Percentiles rank a stretch among this genome's conserved stretches.
These are phyloP conservation scores for Globisporangium solare DNA, from an alignment of 352 stramenopile genomes.

Conservation along the genomic window DNA sequence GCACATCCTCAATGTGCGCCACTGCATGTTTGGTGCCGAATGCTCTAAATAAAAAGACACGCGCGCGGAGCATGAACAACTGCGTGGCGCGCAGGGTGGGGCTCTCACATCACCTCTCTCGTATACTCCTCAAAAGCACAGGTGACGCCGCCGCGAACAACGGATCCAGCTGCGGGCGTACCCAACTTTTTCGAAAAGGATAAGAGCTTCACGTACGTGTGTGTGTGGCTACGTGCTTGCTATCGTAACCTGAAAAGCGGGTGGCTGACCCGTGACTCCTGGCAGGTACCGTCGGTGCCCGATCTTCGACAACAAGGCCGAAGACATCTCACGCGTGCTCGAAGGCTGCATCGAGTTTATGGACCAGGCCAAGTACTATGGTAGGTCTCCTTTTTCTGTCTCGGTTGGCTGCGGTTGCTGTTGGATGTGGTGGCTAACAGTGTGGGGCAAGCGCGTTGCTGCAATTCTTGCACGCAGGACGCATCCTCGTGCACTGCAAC, in stretches of 20 bases:
- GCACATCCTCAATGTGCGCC: constrained; percentile 75
- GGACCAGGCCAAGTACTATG: constrained; percentile 89
- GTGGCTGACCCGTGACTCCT: too few relatives aligned
- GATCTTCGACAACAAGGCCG: constrained; percentile 89
- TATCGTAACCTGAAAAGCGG: too few relatives aligned
- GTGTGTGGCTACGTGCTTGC: neutral
- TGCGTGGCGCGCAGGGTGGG: neutral
- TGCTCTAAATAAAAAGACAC: too few relatives aligned
- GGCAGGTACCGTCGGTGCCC: constrained; percentile 74
- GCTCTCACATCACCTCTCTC: neutral
- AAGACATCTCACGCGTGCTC: constrained; percentile 81
- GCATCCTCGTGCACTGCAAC: constrained; percentile 90
- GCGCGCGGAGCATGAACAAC: too few relatives aligned
- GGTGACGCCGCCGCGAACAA: constrained; percentile 74
- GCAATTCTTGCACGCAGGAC: constrained; percentile 28
- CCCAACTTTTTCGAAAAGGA: constrained; percentile 92
- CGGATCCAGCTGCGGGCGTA: constrained; percentile 79
- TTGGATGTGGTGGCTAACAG: neutral
- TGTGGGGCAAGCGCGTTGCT: neutral
- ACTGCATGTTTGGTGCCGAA: neutral
- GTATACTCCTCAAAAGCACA: constrained; percentile 15
- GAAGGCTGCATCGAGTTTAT: constrained; percentile 87
- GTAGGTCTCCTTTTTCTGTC: constrained; percentile 26
- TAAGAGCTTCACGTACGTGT: constrained; percentile 43
- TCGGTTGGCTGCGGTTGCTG: neutral